Evolutionary conservation across 441 rosid species (phyloP).

Genomic region (Rhodomyrtus psidioides): DNA sequence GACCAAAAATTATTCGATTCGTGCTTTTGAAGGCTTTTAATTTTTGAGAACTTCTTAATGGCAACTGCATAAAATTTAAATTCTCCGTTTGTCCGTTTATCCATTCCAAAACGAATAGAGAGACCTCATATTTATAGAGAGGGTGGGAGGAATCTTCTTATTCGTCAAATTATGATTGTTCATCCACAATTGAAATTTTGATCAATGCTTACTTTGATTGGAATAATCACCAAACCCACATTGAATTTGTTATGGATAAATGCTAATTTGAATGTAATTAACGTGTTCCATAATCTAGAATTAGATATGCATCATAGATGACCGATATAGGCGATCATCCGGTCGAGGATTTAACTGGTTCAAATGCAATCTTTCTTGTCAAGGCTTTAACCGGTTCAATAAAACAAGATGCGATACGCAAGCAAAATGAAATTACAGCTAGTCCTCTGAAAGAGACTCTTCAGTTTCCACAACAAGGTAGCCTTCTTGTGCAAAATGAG

Average conservation of each 20-base stretch:
- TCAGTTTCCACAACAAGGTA: no score
- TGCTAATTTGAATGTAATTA: background rate
- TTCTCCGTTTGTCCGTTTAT: background rate
- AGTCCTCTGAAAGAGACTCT: no score
- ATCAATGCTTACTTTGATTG: background rate
- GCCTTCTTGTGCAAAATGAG: background rate
- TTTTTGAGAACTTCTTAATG: background rate
- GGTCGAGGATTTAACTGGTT: background rate
- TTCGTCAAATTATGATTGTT: background rate
- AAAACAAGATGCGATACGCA: background rate
- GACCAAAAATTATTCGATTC: no score
- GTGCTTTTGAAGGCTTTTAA: no score
- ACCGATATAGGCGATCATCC: background rate
- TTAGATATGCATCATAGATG: background rate
- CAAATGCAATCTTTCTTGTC: background rate
- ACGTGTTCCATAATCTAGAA: background rate
- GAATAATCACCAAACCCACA: background rate
- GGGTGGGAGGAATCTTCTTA: background rate
- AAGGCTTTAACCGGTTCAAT: background rate
- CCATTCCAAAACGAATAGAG: background rate
- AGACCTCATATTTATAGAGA: background rate
- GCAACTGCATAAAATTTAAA: background rate
- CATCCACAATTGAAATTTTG: background rate
- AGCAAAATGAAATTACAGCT: no score
- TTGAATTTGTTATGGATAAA: rapidly evolving